Conservation (phyloP, 2,329 filamentous ascomycete genomes). For the Spiromastix sp. region DNA sequence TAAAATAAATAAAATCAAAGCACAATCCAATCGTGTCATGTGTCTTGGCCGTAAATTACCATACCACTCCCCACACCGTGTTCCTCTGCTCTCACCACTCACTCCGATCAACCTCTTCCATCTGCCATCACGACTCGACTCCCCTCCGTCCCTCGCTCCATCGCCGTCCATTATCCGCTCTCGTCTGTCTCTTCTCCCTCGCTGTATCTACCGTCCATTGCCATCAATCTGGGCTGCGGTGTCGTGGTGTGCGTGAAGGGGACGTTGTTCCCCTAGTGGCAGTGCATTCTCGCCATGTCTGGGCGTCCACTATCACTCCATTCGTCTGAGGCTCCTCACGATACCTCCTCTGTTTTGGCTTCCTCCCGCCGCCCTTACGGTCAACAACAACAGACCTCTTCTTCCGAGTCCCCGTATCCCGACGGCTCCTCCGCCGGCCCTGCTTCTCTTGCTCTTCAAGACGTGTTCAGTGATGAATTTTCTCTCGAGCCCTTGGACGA, state of each 20-base stretch:
- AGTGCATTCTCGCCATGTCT: slow-evolving; percentile 26
- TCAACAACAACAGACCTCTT: no score
- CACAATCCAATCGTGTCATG: no score
- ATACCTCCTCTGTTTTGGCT: slow-evolving; percentile 1
- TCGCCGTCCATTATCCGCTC: neutral
- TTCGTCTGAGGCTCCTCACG: slow-evolving; percentile 10
- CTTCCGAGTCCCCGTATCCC: neutral
- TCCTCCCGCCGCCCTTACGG: slow-evolving; percentile 16
- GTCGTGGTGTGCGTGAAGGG: slow-evolving; percentile 4
- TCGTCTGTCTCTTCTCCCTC: slow-evolving; percentile 1
- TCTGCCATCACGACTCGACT: slow-evolving; percentile 9
- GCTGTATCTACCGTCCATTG: neutral
- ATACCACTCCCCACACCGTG: no score
- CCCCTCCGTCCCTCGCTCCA: slow-evolving; percentile 1
- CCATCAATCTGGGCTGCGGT: neutral
- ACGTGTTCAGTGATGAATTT: slow-evolving; percentile 41
- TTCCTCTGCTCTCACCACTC: no score
- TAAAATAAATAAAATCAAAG: no score
- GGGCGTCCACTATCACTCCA: slow-evolving; percentile 25
- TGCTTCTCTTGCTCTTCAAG: slow-evolving; percentile 26
- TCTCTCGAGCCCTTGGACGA: slow-evolving; percentile 33
- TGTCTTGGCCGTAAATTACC: no score
- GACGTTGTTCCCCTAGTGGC: slow-evolving; percentile 10
- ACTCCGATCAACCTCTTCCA: slow-evolving; percentile 2
- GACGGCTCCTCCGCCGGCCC: slow-evolving; percentile 2